These are phyloP conservation scores for Durio zibethinus DNA, from an alignment of 345 rosid species.

Conservation along the genomic window DNA sequence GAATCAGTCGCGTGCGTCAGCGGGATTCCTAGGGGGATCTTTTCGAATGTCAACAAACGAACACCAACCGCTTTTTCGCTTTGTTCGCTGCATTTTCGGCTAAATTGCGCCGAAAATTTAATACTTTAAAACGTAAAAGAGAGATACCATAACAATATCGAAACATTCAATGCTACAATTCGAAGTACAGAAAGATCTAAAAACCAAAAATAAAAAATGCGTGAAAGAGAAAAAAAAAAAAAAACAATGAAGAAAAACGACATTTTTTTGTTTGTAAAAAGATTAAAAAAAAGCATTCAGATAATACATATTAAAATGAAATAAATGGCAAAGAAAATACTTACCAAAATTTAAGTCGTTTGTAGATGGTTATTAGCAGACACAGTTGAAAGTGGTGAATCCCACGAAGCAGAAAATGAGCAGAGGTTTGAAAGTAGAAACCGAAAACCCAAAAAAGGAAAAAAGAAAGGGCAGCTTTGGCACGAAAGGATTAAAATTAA, in stretches of 20 bases:
- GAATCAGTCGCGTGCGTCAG: background rate
- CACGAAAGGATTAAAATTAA: background rate
- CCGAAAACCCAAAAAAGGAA: background rate
- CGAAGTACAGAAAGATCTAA: background rate
- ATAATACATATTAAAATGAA: background rate
- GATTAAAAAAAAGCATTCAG: background rate
- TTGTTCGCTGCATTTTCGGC: constrained; percentile 8
- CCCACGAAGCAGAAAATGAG: background rate
- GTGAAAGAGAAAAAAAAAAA: background rate
- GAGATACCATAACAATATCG: background rate
- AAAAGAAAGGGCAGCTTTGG: background rate
- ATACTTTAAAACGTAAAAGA: background rate
- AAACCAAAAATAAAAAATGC: no score
- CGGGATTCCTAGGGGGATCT: background rate
- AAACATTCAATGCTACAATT: background rate
- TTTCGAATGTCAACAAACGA: constrained; percentile 7
- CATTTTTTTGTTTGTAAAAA: background rate
- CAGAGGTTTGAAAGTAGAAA: background rate
- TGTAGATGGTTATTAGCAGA: background rate
- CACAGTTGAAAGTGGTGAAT: background rate
- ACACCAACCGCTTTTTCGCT: constrained; percentile 26
- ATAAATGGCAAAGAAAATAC: background rate
- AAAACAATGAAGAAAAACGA: background rate
- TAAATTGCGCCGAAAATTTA: background rate
- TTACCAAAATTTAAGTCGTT: background rate